Conservation (phyloP, 2,329 filamentous ascomycete genomes). For the Trichophyton verrucosum region DNA sequence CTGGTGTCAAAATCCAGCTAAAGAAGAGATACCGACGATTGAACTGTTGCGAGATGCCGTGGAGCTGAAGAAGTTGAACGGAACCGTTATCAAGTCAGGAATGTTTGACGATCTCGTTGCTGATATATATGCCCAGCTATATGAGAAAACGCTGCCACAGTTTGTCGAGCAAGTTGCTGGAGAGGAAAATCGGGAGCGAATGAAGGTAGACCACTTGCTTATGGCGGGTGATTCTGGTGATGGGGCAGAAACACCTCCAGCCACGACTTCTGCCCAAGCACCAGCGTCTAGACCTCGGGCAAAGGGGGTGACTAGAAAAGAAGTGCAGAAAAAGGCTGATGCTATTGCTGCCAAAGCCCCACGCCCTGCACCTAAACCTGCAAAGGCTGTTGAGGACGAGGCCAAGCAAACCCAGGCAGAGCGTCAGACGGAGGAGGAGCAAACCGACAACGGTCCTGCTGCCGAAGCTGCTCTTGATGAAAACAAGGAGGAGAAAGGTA, state of each 20-base stretch:
- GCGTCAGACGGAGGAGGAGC: neutral
- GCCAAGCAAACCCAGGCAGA: neutral
- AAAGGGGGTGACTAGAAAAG: conserved; percentile 48
- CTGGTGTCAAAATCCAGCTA: conserved; percentile 41
- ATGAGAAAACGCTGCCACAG: conserved; percentile 28
- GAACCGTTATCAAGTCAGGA: conserved; percentile 70
- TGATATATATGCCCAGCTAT: conserved; percentile 63
- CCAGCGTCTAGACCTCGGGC: conserved; percentile 29
- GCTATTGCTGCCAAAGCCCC: conserved; percentile 36
- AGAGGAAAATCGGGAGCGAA: conserved; percentile 36
- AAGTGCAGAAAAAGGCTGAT: conserved; percentile 48
- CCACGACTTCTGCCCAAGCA: conserved; percentile 10
- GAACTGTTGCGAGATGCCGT: conserved; percentile 54
- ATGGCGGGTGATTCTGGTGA: conserved; percentile 25
- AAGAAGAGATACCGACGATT: conserved; percentile 36
- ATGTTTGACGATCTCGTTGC: conserved; percentile 87
- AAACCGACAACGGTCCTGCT: neutral
- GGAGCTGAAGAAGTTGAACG: conserved; percentile 69
- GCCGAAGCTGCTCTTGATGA: neutral
- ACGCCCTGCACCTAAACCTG: conserved; percentile 8
- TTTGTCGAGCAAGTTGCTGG: conserved; percentile 31
- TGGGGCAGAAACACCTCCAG: conserved; percentile 7
- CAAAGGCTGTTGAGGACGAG: conserved; percentile 9
- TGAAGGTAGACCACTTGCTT: conserved; percentile 37
- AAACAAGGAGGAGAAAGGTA: neutral